Evolutionary conservation across 225 moss, liverwort and hornwort species (phyloP).

Genomic region (Polytrichum commune): DNA sequence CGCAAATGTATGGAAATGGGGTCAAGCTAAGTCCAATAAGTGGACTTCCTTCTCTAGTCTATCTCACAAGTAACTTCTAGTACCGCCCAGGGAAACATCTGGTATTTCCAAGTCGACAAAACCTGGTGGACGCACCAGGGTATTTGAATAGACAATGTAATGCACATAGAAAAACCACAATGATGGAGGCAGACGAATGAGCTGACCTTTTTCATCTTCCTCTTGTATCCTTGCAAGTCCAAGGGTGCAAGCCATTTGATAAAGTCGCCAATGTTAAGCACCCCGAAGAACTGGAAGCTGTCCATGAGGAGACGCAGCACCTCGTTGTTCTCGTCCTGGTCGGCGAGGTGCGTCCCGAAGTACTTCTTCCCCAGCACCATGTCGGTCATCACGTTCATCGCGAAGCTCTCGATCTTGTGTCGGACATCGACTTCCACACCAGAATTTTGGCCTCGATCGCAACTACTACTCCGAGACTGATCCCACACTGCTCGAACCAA

Average conservation of each 20-base stretch:
- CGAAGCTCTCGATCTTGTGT: neutral
- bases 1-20: too few relatives aligned
- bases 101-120: too few relatives aligned
- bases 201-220: neutral
- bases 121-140: too few relatives aligned
- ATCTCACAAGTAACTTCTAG: neutral
- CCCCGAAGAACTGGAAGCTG: neutral
- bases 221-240: slow-evolving; percentile 5
- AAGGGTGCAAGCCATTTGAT: neutral
- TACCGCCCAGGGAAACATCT: too few relatives aligned
- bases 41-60: neutral
- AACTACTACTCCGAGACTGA: neutral
- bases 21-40: neutral
- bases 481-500: neutral
- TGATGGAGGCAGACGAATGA: neutral
- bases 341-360: neutral
- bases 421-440: neutral
- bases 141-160: neutral
- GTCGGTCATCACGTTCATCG: slow-evolving; percentile 1
- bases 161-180: neutral
- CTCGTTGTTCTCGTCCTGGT: neutral
- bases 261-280: slow-evolving; percentile 1
- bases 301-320: neutral
- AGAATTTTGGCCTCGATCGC: too few relatives aligned
- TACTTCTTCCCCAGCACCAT: slow-evolving; percentile 9